These are phyloP conservation scores for Pichia californica DNA, from an alignment of 805 yeast genomes.

Conservation along the genomic window DNA sequence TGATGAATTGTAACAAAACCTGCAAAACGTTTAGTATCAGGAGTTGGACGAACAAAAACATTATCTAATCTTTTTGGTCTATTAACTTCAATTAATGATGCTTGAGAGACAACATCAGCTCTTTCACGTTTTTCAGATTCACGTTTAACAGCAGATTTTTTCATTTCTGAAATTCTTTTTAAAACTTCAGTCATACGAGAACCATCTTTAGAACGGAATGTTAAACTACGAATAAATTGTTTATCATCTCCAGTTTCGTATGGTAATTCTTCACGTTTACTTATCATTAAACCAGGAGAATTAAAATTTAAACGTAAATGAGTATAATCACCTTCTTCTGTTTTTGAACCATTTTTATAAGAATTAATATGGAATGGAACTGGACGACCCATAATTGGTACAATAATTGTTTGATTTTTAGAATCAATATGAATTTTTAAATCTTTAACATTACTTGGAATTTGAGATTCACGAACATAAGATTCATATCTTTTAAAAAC, in stretches of 20 bases:
- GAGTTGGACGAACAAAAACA: conserved; percentile 89
- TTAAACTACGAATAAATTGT: conserved; percentile 78
- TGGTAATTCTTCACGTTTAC: conserved; percentile 75
- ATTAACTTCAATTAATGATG: conserved; percentile 73
- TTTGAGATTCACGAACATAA: conserved; percentile 86
- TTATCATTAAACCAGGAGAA: conserved; percentile 63
- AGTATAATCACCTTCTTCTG: conserved; percentile 93
- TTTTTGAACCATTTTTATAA: conserved; percentile 88
- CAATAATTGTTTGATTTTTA: conserved; percentile 78
- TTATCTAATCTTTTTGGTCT: conserved; percentile 83
- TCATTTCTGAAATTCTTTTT: conserved; percentile 85
- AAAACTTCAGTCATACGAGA: conserved; percentile 87
- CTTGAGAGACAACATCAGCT: conserved; percentile 94
- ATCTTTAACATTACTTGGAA: conserved; percentile 78
- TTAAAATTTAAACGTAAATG: conserved; percentile 86
- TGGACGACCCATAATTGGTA: conserved; percentile 93
- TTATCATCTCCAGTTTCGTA: conserved; percentile 85
- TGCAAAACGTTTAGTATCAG: conserved; percentile 93
- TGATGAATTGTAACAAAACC: conserved; percentile 89
- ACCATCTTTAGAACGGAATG: conserved; percentile 83
- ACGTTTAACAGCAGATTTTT: conserved; percentile 83
- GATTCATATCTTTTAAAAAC: conserved; percentile 93
- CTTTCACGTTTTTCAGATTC: conserved; percentile 86
- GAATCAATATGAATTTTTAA: conserved; percentile 81
- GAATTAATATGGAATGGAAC: conserved; percentile 96